These are phyloP conservation scores for Phytophthora tubulina DNA, from an alignment of 352 stramenopile genomes.

Conservation along the genomic window DNA sequence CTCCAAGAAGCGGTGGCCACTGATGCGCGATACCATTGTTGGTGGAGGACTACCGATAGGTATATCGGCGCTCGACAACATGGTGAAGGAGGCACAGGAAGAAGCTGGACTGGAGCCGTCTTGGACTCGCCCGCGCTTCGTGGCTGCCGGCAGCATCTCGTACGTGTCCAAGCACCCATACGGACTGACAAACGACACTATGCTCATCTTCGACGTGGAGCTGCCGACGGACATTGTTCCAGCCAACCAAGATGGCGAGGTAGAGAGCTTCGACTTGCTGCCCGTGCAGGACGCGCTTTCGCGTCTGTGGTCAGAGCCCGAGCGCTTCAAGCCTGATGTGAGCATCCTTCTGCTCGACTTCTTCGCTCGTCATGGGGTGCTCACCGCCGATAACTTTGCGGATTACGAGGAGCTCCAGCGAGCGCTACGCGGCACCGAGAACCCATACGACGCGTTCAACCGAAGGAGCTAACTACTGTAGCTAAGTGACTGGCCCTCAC, in stretches of 20 bases:
- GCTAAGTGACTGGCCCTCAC: not conserved
- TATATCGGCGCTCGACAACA: slow-evolving; percentile 70
- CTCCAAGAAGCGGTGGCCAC: slow-evolving; percentile 62
- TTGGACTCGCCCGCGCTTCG: slow-evolving; percentile 48
- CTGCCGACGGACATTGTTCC: slow-evolving; percentile 49
- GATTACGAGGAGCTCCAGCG: slow-evolving; percentile 58
- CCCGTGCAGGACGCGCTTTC: slow-evolving; percentile 47
- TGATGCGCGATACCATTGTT: slow-evolving; percentile 68
- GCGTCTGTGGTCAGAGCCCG: slow-evolving; percentile 52
- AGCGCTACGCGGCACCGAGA: slow-evolving; percentile 37
- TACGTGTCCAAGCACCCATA: slow-evolving; percentile 66
- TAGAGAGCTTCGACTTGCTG: slow-evolving; percentile 72
- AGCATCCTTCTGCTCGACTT: slow-evolving; percentile 77
- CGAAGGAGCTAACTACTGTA: slow-evolving; percentile 6
- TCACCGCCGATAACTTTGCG: slow-evolving; percentile 65
- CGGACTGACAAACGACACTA: slow-evolving; percentile 73
- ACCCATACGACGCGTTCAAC: slow-evolving; percentile 44
- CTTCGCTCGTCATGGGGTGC: slow-evolving; percentile 64
- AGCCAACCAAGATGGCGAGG: slow-evolving; percentile 66
- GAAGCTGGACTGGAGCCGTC: slow-evolving; percentile 58
- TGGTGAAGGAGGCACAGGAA: slow-evolving; percentile 78
- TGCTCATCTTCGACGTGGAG: slow-evolving; percentile 78
- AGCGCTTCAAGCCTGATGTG: slow-evolving; percentile 79
- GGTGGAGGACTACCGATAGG: slow-evolving; percentile 62
- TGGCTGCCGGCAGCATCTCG: slow-evolving; percentile 59